Conservation (phyloP, 768 basidiomycete genomes). For the Pleurotus salmoneostramineus region DNA sequence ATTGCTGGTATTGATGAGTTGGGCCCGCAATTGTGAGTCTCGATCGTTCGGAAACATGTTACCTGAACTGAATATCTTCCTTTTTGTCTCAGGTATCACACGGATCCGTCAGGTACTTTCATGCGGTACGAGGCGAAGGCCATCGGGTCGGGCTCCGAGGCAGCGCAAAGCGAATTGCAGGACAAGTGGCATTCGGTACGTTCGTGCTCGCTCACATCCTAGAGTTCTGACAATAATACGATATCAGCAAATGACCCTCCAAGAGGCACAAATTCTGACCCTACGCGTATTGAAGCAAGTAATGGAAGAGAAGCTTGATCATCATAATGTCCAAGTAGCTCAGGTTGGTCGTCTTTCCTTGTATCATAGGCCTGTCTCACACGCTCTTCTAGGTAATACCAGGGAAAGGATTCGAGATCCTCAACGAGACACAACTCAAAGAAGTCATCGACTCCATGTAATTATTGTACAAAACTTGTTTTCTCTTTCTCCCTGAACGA, state of each 20-base stretch:
- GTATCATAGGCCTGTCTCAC: slow-evolving; percentile 2
- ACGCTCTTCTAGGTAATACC: slow-evolving; percentile 61
- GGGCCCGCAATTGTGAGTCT: slow-evolving; percentile 88
- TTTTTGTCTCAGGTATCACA: slow-evolving; percentile 70
- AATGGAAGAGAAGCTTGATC: slow-evolving; percentile 99
- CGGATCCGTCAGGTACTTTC: slow-evolving; percentile 97
- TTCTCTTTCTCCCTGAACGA: background rate
- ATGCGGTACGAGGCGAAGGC: slow-evolving; percentile 97
- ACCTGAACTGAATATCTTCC: slow-evolving; percentile 4
- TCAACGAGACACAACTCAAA: slow-evolving; percentile 78
- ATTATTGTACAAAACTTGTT: slow-evolving; percentile 18
- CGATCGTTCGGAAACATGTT: background rate
- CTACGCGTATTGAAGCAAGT: slow-evolving; percentile 95
- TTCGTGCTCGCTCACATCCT: background rate
- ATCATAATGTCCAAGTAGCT: slow-evolving; percentile 96
- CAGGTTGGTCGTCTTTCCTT: slow-evolving; percentile 50
- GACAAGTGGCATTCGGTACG: slow-evolving; percentile 93
- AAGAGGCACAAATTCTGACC: slow-evolving; percentile 83
- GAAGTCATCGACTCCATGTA: slow-evolving; percentile 83
- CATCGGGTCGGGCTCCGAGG: slow-evolving; percentile 96
- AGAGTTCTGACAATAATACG: background rate
- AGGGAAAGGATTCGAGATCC: slow-evolving; percentile 82
- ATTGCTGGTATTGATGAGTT: slow-evolving; percentile 97
- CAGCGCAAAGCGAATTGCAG: slow-evolving; percentile 94
- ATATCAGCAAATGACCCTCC: slow-evolving; percentile 83